Percentiles rank a stretch among this genome's conserved stretches.
phyloP scores from a whole-genome alignment of 1,139 yeast species.

The Wickerhamiella infanticola region DNA sequence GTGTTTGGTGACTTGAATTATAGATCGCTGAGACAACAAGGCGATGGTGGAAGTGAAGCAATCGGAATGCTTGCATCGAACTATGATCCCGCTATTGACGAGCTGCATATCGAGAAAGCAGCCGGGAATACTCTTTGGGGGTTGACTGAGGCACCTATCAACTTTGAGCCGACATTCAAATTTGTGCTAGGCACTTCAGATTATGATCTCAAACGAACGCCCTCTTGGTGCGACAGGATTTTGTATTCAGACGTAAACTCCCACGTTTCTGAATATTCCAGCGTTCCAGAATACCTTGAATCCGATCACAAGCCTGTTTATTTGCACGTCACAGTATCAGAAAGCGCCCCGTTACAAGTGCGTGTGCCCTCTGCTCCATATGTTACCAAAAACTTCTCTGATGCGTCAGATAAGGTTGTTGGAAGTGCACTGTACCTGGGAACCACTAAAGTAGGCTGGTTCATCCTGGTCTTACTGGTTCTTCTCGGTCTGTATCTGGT shows the following conservation, averaged over 20 bases:
- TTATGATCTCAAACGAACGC: conserved; percentile 44
- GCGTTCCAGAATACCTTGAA: conserved; percentile 29
- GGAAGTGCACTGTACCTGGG: neutral
- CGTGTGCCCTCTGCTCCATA: neutral
- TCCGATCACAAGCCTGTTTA: conserved; percentile 36
- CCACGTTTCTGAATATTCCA: conserved; percentile 26
- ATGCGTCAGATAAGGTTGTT: neutral
- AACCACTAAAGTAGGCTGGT: neutral
- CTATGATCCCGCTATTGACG: conserved; percentile 32
- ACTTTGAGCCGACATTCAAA: conserved; percentile 67
- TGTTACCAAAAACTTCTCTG: neutral
- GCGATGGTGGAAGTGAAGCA: conserved; percentile 10
- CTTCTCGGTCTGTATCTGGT: neutral
- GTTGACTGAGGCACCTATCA: conserved; percentile 45
- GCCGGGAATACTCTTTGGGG: conserved; percentile 40
- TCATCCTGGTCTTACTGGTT: neutral
- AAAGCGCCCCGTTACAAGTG: neutral
- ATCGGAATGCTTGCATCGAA: conserved; percentile 3
- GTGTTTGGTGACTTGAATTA: conserved; percentile 77
- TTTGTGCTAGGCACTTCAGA: conserved; percentile 31
- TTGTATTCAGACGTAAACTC: conserved; percentile 30
- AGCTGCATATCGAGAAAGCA: conserved; percentile 34
- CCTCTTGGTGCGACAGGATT: conserved; percentile 87
- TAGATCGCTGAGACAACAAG: conserved; percentile 23
- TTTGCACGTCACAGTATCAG: conserved; percentile 27